Evolutionary conservation across 345 rosid species (phyloP), one percentile per base, ranked within the genome.

Genomic region (Odontarrhena argentea): DNA sequence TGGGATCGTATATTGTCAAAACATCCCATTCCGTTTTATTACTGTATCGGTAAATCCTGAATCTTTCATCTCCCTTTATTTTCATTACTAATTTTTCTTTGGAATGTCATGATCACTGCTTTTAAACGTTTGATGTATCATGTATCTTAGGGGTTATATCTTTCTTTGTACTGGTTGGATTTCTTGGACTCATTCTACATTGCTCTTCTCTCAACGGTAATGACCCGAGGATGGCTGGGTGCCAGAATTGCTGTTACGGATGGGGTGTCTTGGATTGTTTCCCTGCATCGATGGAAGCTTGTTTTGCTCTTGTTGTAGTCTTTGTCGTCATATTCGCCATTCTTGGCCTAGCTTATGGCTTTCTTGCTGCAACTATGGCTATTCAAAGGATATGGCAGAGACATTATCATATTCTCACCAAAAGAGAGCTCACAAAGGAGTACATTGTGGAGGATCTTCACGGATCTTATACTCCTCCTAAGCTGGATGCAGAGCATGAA

Each of bases 191-290:
- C 74, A 81, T 94, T 32, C 71, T 94, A 46, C 97, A 94, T 42
- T 94, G 99, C 77, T 83, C 96, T 44, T 66, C 96, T 71, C 72
- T 94, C 60, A 87, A 87, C 57, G 76, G 78, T 59, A 91, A 83
- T 50, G 96, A 94, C 59, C 92, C 97, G 18, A 78, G 89, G 57
- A 91, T 90, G 96, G 92, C 88, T 59, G 91, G 92, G 48, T 90
- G 99, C 77, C 97, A 88, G 75, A 88, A 90, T 73, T 88, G 97
- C 84, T 94, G 96, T 72, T 94, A 94, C 60, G 97, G 99, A 40
- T 87, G 97, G 99, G 97, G 97, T 36, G 79, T 90, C 74, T 80
- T 93, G 78, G 97, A 93, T 68, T 88, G 96, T 71, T 94, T 94
- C 78, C 99, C 97, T 52, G 96, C 96, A 15, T 88, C 97, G 2